These are phyloP conservation scores for Orbilia oligospora DNA, from an alignment of 2,329 filamentous ascomycete genomes.

Conservation along the genomic window DNA sequence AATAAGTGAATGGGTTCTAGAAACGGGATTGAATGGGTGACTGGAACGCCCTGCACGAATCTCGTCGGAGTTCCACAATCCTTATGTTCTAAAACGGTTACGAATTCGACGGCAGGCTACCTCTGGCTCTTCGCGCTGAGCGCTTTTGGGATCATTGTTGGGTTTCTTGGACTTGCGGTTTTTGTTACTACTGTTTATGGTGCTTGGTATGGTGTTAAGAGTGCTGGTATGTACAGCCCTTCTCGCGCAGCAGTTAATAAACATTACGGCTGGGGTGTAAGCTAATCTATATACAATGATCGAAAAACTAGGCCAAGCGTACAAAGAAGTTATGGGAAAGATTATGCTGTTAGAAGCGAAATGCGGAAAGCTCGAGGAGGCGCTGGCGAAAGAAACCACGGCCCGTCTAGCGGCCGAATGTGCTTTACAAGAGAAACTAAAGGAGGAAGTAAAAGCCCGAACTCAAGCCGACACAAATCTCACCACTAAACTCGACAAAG, in stretches of 20 bases:
- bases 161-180: conserved; percentile 14
- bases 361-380: conserved; percentile 15
- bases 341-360: conserved; percentile 14
- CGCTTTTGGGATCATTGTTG: conserved; percentile 17
- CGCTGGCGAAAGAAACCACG: conserved; percentile 8
- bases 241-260: neutral
- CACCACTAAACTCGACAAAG: conserved; percentile 4
- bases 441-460: conserved; percentile 11
- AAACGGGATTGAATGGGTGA: conserved; percentile 27
- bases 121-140: conserved; percentile 16
- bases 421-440: conserved; percentile 12
- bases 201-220: conserved; percentile 21
- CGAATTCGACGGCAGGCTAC: neutral
- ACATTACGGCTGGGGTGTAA: neutral
- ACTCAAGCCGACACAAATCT: neutral
- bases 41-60: conserved; percentile 7
- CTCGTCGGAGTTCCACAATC: conserved; percentile 23
- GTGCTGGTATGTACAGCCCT: neutral
- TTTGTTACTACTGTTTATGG: conserved; percentile 13
- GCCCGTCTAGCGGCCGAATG: conserved; percentile 20
- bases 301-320: conserved; percentile 5
- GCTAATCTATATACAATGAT: conserved; percentile 5
- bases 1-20: neutral
- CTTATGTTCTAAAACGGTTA: conserved; percentile 12
- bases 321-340: conserved; percentile 9